These are phyloP conservation scores for Clarireedia paspali DNA, from an alignment of 2,329 filamentous ascomycete genomes.

Conservation along the genomic window DNA sequence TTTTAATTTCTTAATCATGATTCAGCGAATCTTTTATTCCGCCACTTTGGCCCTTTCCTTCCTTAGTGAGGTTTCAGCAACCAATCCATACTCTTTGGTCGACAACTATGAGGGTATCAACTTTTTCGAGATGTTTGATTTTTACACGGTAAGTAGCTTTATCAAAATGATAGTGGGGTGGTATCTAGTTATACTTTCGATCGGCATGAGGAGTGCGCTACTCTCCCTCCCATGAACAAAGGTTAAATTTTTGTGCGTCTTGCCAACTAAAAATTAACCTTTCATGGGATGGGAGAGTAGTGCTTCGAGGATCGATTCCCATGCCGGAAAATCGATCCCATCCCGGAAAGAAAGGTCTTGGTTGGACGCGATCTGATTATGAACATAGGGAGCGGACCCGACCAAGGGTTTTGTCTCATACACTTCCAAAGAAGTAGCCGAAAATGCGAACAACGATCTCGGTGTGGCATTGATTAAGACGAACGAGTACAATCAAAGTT, in stretches of 20 bases:
- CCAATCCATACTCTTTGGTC: constrained; percentile 4
- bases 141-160: constrained; percentile 36
- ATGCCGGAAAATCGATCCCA: neutral
- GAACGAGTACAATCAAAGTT: constrained; percentile 42
- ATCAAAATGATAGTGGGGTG: neutral
- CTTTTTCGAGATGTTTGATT: constrained; percentile 42
- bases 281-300: too few relatives aligned
- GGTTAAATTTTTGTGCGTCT: too few relatives aligned
- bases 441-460: constrained; percentile 32
- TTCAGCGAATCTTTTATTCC: constrained; percentile 4
- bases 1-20: constrained; percentile 14
- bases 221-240: too few relatives aligned
- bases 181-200: neutral
- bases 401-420: constrained; percentile 62
- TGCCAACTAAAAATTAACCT: too few relatives aligned
- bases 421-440: constrained; percentile 42
- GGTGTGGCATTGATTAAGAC: constrained; percentile 43
- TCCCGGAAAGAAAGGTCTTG: neutral
- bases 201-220: neutral
- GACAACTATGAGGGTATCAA: constrained; percentile 34
- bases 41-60: constrained; percentile 7
- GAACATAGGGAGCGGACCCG: constrained; percentile 40
- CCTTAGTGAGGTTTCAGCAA: constrained; percentile 12
- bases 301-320: neutral
- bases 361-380: neutral